Percentiles rank a stretch among this genome's conserved stretches.
Conservation (phyloP, 2,329 filamentous ascomycete species). For the Gremmenia infestans region DNA sequence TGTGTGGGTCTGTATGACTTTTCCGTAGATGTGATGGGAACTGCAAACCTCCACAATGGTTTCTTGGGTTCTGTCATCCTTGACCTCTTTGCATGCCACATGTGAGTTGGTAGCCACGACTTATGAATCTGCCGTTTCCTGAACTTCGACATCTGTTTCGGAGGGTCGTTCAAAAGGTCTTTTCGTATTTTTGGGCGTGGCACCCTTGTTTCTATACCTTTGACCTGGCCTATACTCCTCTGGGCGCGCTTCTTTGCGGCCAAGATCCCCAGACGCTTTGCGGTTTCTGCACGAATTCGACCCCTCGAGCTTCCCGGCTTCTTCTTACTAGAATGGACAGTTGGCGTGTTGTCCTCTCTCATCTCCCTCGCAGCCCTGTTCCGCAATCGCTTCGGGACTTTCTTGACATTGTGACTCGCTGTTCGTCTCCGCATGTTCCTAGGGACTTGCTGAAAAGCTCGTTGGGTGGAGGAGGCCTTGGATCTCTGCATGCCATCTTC, state of each 20-base stretch:
- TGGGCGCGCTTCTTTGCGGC: constrained; percentile 49
- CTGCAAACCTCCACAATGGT: constrained; percentile 83
- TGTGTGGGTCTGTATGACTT: constrained; percentile 89
- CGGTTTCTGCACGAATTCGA: constrained; percentile 68
- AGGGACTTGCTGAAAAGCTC: constrained; percentile 89
- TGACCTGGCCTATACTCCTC: constrained; percentile 30
- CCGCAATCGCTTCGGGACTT: constrained; percentile 74
- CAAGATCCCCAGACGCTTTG: constrained; percentile 62
- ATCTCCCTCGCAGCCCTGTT: constrained; percentile 68
- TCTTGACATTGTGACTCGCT: constrained; percentile 91
- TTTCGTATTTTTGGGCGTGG: constrained; percentile 64
- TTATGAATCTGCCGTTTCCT: constrained; percentile 82
- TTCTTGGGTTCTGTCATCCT: constrained; percentile 76
- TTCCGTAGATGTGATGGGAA: constrained; percentile 79
- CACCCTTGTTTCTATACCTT: constrained; percentile 35
- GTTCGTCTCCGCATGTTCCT: constrained; percentile 78
- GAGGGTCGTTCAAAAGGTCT: constrained; percentile 62
- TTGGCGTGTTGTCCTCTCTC: constrained; percentile 85
- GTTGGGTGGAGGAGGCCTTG: constrained; percentile 54
- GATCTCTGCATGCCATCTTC: constrained; percentile 76
- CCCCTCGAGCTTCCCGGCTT: constrained; percentile 54
- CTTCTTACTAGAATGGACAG: constrained; percentile 59
- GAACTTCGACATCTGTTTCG: constrained; percentile 62
- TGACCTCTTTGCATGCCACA: constrained; percentile 90
- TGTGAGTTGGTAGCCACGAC: constrained; percentile 90